phyloP scores from a whole-genome alignment of 2,329 filamentous ascomycete genomes.

The Amphichorda felina region DNA sequence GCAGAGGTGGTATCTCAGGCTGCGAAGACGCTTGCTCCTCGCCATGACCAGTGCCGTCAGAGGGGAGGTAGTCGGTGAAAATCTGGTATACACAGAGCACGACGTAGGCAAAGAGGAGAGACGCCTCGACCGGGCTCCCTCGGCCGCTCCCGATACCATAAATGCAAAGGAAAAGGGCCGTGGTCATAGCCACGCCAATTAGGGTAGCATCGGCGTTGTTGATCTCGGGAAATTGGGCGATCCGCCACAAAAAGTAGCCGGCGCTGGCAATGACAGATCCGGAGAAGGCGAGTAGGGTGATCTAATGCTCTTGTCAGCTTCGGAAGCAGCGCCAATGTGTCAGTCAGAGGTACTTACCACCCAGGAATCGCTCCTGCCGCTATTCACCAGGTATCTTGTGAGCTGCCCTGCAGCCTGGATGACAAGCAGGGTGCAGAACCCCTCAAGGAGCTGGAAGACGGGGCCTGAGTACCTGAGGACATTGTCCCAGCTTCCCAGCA shows the following conservation, averaged over 20 bases:
- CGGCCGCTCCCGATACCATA: slow-evolving; percentile 91
- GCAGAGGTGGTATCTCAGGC: slow-evolving; percentile 90
- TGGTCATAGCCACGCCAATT: slow-evolving; percentile 87
- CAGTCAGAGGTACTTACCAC: slow-evolving; percentile 50
- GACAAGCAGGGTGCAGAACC: slow-evolving; percentile 90
- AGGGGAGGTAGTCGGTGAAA: slow-evolving; percentile 94
- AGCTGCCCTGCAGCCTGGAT: slow-evolving; percentile 94
- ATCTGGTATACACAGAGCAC: slow-evolving; percentile 99
- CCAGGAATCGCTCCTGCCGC: slow-evolving; percentile 89
- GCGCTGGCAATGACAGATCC: slow-evolving; percentile 88
- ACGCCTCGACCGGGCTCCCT: slow-evolving; percentile 91
- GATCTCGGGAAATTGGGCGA: slow-evolving; percentile 86
- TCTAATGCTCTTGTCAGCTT: slow-evolving; percentile 44
- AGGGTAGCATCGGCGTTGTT: slow-evolving; percentile 84
- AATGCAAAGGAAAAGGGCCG: slow-evolving; percentile 80
- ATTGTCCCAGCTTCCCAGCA: slow-evolving; percentile 82
- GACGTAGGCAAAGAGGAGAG: slow-evolving; percentile 88
- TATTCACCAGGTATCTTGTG: slow-evolving; percentile 87
- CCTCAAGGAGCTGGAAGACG: slow-evolving; percentile 87
- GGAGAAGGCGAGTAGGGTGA: slow-evolving; percentile 75
- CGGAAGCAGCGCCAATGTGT: not conserved
- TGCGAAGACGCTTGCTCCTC: slow-evolving; percentile 42
- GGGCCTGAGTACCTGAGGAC: slow-evolving; percentile 82
- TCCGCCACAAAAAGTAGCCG: slow-evolving; percentile 91
- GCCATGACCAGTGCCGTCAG: slow-evolving; percentile 40